A percentile compares a stretch with the other conserved stretches of the same genome.
Evolutionary conservation across 2,329 filamentous ascomycete genomes (phyloP).

Genomic region (Blumeria hordei): DNA sequence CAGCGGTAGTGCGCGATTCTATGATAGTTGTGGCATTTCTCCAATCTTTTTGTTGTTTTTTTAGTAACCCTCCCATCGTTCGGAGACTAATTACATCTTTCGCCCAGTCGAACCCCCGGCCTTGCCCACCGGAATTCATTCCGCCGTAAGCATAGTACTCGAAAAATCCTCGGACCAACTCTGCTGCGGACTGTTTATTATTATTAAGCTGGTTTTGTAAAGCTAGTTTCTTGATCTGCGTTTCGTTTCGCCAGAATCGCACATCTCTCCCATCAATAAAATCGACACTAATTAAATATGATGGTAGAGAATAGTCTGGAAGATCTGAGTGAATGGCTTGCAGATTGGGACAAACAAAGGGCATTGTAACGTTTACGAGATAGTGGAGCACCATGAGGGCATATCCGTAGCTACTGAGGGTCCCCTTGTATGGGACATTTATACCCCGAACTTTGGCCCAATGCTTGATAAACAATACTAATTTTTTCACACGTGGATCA

Average conservation of each 20-base stretch:
- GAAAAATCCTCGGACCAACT: constrained; percentile 62
- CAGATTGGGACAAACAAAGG: constrained; percentile 67
- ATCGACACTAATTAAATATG: constrained; percentile 16
- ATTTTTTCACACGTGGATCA: constrained; percentile 50
- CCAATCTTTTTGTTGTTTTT: constrained; percentile 66
- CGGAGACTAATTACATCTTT: constrained; percentile 58
- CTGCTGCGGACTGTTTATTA: constrained; percentile 46
- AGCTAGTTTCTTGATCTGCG: constrained; percentile 39
- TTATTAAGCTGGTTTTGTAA: constrained; percentile 31
- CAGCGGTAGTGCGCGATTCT: constrained; percentile 17
- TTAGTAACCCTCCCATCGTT: constrained; percentile 40
- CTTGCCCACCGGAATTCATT: background rate
- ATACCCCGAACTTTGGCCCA: constrained; percentile 75
- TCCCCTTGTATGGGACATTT: constrained; percentile 69
- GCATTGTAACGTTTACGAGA: constrained; percentile 55
- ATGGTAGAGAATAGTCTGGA: constrained; percentile 19
- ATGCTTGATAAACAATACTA: constrained; percentile 71
- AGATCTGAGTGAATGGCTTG: constrained; percentile 30
- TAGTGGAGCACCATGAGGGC: constrained; percentile 85
- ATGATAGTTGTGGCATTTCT: constrained; percentile 50
- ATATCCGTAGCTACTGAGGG: constrained; percentile 73
- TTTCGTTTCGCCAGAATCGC: constrained; percentile 55
- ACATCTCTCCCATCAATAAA: constrained; percentile 42
- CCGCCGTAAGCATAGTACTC: constrained; percentile 51
- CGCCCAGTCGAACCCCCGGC: constrained; percentile 55